Evolutionary conservation across 805 yeast species (phyloP), one percentile per base, ranked within the genome.

Genomic region (Wickerhamiella dianesei): DNA sequence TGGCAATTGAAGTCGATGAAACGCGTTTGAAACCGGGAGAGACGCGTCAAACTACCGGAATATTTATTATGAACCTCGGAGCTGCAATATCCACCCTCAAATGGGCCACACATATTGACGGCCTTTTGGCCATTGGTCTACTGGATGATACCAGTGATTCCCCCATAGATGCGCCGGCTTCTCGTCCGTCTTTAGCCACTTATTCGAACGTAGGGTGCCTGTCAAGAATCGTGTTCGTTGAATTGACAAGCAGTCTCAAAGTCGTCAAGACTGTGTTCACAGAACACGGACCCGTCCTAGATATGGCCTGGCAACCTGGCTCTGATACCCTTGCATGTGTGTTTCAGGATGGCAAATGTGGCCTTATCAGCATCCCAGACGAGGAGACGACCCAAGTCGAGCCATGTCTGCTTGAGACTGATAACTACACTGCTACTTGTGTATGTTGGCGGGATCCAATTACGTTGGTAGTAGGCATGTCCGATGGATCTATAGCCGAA

Each of bases 401-500:
- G 22, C 37, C 59, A 14, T 53, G 52, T 1, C 46, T 52, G 3
- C 51, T 66, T 0, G 57, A 21, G 35, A 21, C n/a, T 39, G 14
- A 21, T 14, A 13, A 44, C 21, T 40, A 48, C 21, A 70, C 16
- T 21, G 71, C 79, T 3, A 69, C 77, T 1, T 60, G 74, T 35
- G 72, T 66, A 51, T 78, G 73, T 51, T 74, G 73, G 62, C 37
- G 75, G 3, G 67, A 69, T 8, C 55, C 66, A 3, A 63, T 65
- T 2, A 64, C 57, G 12, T 58, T 82, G 1, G 58, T 79, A 2
- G 74, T 76, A 25, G 89, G 88, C 0, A 70, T 75, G 3, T 59
- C 67, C 2, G 72, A 74, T 45, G 92, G 92, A 0, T 65, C 64
- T 25, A 61, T 82, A 8, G 78, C 77, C 0, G 86, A 80, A 55